Evolutionary conservation across 2,329 filamentous ascomycete species (phyloP).

Genomic region (Fusarium tricinctum): DNA sequence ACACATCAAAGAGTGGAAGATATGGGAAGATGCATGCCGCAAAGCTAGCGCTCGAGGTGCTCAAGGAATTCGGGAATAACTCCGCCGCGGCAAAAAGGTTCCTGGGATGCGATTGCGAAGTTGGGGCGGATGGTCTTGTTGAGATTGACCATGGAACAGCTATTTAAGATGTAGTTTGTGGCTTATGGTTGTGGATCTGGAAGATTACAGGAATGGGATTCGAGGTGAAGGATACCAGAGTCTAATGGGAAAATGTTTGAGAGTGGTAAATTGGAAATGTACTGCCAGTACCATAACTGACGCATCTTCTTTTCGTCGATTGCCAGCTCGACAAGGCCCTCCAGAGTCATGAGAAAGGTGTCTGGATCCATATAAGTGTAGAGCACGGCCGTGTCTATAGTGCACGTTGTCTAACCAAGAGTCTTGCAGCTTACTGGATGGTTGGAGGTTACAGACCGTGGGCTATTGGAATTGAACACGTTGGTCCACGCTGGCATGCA

Average conservation of each 20-base stretch:
- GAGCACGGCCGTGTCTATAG: no score
- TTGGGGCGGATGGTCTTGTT: neutral
- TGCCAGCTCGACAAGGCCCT: constrained; percentile 27
- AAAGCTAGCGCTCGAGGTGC: constrained; percentile 66
- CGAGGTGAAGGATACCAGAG: neutral
- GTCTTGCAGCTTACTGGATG: no score
- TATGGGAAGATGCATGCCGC: constrained; percentile 81
- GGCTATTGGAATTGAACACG: no score
- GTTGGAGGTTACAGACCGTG: no score
- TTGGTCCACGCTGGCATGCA: no score
- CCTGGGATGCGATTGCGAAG: constrained; percentile 75
- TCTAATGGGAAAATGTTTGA: neutral
- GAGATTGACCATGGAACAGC: constrained; percentile 35
- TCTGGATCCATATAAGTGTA: no score
- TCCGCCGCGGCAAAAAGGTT: constrained; percentile 64
- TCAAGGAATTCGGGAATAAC: constrained; percentile 64
- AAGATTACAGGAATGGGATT: neutral
- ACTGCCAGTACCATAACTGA: neutral
- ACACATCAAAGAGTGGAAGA: constrained; percentile 72
- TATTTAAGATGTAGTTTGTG: constrained; percentile 2
- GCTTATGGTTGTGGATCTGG: neutral
- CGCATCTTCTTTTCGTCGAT: constrained; percentile 43
- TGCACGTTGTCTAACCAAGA: no score
- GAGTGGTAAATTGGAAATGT: neutral
- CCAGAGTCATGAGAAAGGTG: no score